A percentile compares a stretch with the other conserved stretches of the same genome.
These are phyloP conservation scores for Alternaria gaisen DNA, from an alignment of 2,329 filamentous ascomycete genomes.

Conservation along the genomic window DNA sequence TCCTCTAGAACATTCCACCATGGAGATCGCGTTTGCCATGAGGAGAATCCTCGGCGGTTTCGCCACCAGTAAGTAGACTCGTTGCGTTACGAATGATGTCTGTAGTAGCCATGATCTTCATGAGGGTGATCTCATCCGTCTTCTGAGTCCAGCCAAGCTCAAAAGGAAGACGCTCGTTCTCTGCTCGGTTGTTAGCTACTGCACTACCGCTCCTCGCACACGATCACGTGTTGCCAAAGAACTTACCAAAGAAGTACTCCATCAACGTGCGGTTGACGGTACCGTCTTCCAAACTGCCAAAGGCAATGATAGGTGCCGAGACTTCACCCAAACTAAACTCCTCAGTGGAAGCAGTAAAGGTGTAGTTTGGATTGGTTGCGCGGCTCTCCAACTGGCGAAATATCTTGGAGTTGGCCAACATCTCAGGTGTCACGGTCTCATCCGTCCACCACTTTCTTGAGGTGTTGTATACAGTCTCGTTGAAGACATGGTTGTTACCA, in stretches of 20 bases:
- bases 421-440: constrained; percentile 43
- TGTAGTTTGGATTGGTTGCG: constrained; percentile 60
- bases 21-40: constrained; percentile 3
- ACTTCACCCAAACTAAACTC: constrained; percentile 62
- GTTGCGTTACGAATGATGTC: constrained; percentile 22
- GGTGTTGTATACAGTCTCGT: constrained; percentile 61
- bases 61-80: constrained; percentile 12
- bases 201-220: constrained; percentile 22
- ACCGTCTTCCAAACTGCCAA: constrained; percentile 55
- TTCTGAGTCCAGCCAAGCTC: constrained; percentile 54
- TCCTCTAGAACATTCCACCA: background rate
- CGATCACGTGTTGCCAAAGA: rapidly evolving
- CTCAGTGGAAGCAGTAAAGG: constrained; percentile 54
- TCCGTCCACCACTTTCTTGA: constrained; percentile 59
- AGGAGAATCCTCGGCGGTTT: background rate
- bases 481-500: constrained; percentile 63
- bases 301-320: constrained; percentile 59
- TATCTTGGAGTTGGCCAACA: constrained; percentile 56
- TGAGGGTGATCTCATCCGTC: constrained; percentile 16
- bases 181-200: constrained; percentile 30
- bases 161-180: constrained; percentile 55
- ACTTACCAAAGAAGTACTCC: constrained; percentile 60
- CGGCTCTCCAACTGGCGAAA: constrained; percentile 57
- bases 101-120: constrained; percentile 19
- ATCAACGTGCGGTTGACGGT: constrained; percentile 55